These are phyloP conservation scores for Pythium pyrilobum DNA, from an alignment of 352 stramenopile genomes.

Conservation along the genomic window DNA sequence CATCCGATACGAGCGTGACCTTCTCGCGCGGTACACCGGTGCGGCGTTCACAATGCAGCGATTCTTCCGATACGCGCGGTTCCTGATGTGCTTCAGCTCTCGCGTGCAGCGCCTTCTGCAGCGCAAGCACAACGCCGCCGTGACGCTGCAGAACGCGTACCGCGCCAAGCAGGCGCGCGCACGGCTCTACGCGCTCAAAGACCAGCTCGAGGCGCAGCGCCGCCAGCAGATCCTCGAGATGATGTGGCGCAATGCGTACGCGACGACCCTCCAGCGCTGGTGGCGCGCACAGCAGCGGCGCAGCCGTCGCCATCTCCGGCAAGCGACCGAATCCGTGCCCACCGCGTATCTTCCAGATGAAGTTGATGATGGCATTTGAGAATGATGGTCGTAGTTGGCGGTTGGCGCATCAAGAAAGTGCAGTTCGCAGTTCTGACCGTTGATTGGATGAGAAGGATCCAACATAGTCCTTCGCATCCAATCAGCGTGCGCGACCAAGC, in stretches of 20 bases:
- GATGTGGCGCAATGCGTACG: slow-evolving; percentile 78
- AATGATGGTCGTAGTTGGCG: slow-evolving; percentile 8
- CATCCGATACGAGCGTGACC: slow-evolving; percentile 19
- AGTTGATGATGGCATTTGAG: not conserved
- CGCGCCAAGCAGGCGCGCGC: slow-evolving; percentile 48
- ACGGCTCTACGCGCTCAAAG: slow-evolving; percentile 57
- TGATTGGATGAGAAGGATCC: not conserved
- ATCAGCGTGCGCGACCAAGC: not conserved
- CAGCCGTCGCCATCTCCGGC: not conserved
- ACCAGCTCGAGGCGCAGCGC: slow-evolving; percentile 49
- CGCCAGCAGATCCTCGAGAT: slow-evolving; percentile 35
- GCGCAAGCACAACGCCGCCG: slow-evolving; percentile 25
- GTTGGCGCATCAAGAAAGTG: not conserved
- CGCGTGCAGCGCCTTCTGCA: slow-evolving; percentile 29
- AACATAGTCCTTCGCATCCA: not conserved
- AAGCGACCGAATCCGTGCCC: no score
- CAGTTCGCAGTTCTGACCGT: not conserved
- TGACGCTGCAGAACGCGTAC: slow-evolving; percentile 54
- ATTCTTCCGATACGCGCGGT: slow-evolving; percentile 41
- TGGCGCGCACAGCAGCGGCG: slow-evolving; percentile 29
- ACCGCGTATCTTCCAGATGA: no score
- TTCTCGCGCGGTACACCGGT: slow-evolving; percentile 5
- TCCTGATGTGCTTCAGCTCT: slow-evolving; percentile 29
- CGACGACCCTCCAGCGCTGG: slow-evolving; percentile 56
- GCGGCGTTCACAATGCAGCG: slow-evolving; percentile 31